phyloP scores from a whole-genome alignment of 306 rosid genomes.

The Citrullus colocynthis region DNA sequence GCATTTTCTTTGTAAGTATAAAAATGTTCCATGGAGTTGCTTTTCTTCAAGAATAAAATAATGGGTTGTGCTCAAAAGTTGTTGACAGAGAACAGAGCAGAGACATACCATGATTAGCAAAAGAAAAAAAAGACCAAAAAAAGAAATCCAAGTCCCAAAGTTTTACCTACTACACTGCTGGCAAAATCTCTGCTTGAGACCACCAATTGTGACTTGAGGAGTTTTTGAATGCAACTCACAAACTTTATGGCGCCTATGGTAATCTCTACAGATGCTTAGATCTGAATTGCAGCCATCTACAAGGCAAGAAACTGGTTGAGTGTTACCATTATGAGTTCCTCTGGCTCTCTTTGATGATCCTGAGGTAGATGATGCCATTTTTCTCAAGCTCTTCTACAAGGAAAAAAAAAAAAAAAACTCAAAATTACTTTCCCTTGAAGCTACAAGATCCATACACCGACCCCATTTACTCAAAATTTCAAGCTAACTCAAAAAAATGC shows the following conservation, averaged over 20 bases:
- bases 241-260: slow-evolving; percentile 94
- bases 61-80: neutral
- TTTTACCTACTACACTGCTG: slow-evolving; percentile 95
- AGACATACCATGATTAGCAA: neutral
- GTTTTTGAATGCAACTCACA: slow-evolving; percentile 90
- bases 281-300: slow-evolving; percentile 87
- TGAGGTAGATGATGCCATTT: slow-evolving; percentile 26
- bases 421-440: neutral
- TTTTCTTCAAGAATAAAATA: neutral
- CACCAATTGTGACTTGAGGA: slow-evolving; percentile 67
- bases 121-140: neutral
- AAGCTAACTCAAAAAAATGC: neutral
- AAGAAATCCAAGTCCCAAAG: neutral
- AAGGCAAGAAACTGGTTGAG: slow-evolving; percentile 55
- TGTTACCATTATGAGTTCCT: slow-evolving; percentile 31
- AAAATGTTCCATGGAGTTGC: neutral
- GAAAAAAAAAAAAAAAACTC: no score
- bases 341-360: slow-evolving; percentile 74
- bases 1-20: neutral
- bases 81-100: neutral
- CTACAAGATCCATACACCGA: neutral
- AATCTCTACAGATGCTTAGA: slow-evolving; percentile 73
- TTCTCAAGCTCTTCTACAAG: neutral
- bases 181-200: slow-evolving; percentile 86
- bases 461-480: neutral